phyloP scores from a whole-genome alignment of 306 rosid genomes.

The Citrullus mucosospermus region DNA sequence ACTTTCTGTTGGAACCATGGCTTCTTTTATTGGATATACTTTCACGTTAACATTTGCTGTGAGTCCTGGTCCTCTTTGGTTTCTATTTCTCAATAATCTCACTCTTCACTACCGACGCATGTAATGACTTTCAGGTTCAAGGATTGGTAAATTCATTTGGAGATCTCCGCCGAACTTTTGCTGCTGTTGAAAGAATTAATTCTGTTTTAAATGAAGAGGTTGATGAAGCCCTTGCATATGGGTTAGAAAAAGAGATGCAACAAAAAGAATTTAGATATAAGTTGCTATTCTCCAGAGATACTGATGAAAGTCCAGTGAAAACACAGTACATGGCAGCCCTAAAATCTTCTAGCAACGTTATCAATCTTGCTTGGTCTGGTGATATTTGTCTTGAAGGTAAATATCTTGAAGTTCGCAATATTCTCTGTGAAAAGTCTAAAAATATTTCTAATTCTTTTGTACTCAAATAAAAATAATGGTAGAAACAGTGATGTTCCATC shows the following conservation, averaged over 20 bases:
- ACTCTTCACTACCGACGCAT: background rate
- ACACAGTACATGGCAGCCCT: constrained; percentile 73
- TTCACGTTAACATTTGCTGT: constrained; percentile 96
- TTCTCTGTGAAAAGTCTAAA: background rate
- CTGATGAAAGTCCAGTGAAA: constrained; percentile 31
- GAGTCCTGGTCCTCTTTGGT: constrained; percentile 21
- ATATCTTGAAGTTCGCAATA: constrained; percentile 1
- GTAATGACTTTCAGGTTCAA: constrained; percentile 66
- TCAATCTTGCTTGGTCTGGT: constrained; percentile 65
- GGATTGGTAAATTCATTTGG: constrained; percentile 91
- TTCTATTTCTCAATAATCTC: constrained; percentile 10
- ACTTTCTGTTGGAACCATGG: constrained; percentile 88
- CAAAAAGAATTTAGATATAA: constrained; percentile 42
- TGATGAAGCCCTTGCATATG: constrained; percentile 84
- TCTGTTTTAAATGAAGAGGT: constrained; percentile 68
- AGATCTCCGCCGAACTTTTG: constrained; percentile 77
- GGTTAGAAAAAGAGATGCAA: constrained; percentile 78
- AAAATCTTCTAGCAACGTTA: constrained; percentile 51
- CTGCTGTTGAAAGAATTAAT: constrained; percentile 93
- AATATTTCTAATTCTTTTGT: background rate
- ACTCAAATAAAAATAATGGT: background rate
- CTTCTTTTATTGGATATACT: constrained; percentile 92
- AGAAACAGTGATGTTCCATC: background rate
- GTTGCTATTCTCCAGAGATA: constrained; percentile 34
- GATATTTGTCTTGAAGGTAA: constrained; percentile 87